Evolutionary conservation across 306 rosid species (phyloP), one percentile per base, ranked within the genome.

Genomic region (Prunus kanzakura): DNA sequence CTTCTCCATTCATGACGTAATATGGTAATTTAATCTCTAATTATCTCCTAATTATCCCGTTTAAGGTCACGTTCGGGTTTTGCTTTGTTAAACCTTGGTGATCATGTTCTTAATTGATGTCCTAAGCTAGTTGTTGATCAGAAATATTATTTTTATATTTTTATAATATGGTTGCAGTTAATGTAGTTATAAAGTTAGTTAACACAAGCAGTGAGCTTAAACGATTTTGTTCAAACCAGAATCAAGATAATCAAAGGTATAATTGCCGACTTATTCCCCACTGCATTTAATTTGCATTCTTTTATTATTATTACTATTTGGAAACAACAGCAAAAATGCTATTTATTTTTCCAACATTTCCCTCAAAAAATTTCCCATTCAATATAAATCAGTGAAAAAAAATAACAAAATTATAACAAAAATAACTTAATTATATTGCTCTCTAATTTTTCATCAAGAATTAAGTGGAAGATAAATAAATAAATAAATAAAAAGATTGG

Each of bases 41-140:
- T 60, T 78, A 85, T 85, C 64, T 85, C 64, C 61, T 71, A 60
- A 25, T 61, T 78, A 85, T 85, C 64, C 83, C 64, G 75, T 81
- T 78, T 23, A 61, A 30, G 67, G 41, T 75, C 92, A 79, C 84
- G 89, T 82, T 88, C 86, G 74, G 72, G 79, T 79, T 82, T 79
- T 23, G 41, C 82, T 84, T 80, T 80, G 86, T 78, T 82, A 78
- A 79, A 84, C 82, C 82, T 69, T 72, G 51, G 51, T 76, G 19
- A 18, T 84, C 95, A 84, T 84, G 88, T 86, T 90, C 95, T 82
- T 79, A 50, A 72, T 72, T 78, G 0, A 43, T 15, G 41, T 66
- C 85, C 79, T 69, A 51, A 15, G 54, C 80, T 65, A 73, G 32
- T 77, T 74, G 75, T 60, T 60, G 9, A 25, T 60, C 19, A 64